Evolutionary conservation across 192 early-diverging fungal genomes (phyloP).

Genomic region (Linnemannia elongata): DNA sequence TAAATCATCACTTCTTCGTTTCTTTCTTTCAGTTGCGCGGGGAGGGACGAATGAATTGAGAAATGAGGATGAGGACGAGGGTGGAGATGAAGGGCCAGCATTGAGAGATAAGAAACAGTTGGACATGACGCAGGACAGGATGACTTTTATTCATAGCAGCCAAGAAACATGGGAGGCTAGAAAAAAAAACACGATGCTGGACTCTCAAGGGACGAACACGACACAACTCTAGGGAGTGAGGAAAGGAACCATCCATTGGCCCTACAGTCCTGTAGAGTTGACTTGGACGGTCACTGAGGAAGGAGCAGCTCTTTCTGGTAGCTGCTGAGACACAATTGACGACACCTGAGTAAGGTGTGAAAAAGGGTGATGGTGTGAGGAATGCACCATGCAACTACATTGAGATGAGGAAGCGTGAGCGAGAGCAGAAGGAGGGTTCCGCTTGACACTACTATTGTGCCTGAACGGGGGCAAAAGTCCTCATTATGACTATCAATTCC

Average conservation of each 20-base stretch:
- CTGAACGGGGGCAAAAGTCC: neutral
- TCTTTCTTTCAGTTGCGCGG: neutral
- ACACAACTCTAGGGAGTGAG: neutral
- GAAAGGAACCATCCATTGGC: neutral
- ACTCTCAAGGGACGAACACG: neutral
- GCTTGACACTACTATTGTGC: neutral
- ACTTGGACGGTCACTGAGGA: too few species aligned
- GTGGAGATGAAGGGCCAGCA: neutral
- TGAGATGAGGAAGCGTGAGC: neutral
- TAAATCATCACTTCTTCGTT: slow-evolving; percentile 48
- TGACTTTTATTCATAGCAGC: neutral
- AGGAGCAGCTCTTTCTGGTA: too few species aligned
- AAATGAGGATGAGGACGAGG: too few species aligned
- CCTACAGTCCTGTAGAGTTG: too few species aligned
- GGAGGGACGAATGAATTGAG: neutral
- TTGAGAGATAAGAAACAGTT: neutral
- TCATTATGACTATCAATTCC: neutral
- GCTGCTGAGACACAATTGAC: too few species aligned
- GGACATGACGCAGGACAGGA: neutral
- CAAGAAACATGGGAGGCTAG: neutral
- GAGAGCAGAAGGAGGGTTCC: neutral
- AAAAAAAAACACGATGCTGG: neutral
- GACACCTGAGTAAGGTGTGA: neutral
- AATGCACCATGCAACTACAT: neutral
- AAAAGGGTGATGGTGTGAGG: neutral